Evolutionary conservation across 2,329 filamentous ascomycete genomes (phyloP), one percentile per base, ranked within the genome.

Genomic region (Colletotrichum noveboracense): DNA sequence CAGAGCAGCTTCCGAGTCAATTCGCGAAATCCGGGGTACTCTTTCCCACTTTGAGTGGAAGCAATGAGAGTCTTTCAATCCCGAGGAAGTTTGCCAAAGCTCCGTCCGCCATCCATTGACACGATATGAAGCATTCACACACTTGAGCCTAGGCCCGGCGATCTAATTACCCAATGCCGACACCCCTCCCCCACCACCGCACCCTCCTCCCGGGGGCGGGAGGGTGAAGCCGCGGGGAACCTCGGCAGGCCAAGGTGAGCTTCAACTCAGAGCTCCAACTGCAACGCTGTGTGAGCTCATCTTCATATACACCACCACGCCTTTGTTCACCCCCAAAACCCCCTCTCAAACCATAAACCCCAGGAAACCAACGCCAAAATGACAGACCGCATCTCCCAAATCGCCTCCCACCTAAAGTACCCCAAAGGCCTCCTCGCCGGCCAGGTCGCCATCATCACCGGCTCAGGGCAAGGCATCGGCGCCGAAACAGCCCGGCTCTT

Each of bases 381-480:
- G 87, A 82, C 91, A 52, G 88, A 91, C 80, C 92, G 94, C 77
- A 87, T 94, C 66, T 87, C 90, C 55, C 95, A 97, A 85, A 91
- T 97, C 79, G 91, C 93, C 48, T 90, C 90, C 77, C 95, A 97
- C 84, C 91, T 98, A 80, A 96, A 95, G 87, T 96, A 93, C 86
- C 95, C 95, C 48, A 90, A 91, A 81, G 95, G 95, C 74, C 88
- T 98, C 83, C 91, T 98, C 70, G 90, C 90, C 34, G 94, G 94
- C 68, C 95, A 98, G 83, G 92, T 94, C 18, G 95, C 95, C 81
- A 97, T 98, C 83, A 94, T 98, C 83, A 98, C 96, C 4, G 95
- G 95, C 60, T 92, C 93, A 21, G 95, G 94, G 10, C 95, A 97
- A 84, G 96, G 96, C 75, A 98, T 98, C 83, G 96, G 95, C 28